Conservation (phyloP, 2,329 filamentous ascomycete species). For the Beauveria sp. region DNA sequence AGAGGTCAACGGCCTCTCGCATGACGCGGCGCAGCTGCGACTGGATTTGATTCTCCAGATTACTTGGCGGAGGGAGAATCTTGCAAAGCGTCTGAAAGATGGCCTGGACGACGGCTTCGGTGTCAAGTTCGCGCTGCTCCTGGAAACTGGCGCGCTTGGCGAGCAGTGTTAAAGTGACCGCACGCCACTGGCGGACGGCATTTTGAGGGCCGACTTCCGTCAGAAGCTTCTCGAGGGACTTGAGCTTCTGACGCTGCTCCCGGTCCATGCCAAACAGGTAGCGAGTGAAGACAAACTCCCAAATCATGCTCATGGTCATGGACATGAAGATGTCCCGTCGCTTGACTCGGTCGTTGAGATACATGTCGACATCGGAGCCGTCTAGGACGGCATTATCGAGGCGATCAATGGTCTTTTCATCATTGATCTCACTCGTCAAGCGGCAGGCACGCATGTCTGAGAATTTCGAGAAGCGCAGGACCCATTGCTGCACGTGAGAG, state of each 20-base stretch:
- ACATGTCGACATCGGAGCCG: slow-evolving; percentile 83
- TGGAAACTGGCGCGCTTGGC: slow-evolving; percentile 73
- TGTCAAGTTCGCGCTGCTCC: slow-evolving; percentile 78
- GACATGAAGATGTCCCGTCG: slow-evolving; percentile 97
- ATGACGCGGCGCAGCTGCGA: slow-evolving; percentile 83
- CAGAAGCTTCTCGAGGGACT: slow-evolving; percentile 86
- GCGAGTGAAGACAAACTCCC: slow-evolving; percentile 96
- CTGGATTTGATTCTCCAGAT: slow-evolving; percentile 73
- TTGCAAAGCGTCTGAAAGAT: slow-evolving; percentile 74
- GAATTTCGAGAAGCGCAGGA: slow-evolving; percentile 94
- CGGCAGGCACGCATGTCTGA: slow-evolving; percentile 87
- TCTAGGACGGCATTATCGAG: slow-evolving; percentile 93
- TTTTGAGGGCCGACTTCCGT: slow-evolving; percentile 77
- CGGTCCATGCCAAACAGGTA: slow-evolving; percentile 98
- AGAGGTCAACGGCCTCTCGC: slow-evolving; percentile 78
- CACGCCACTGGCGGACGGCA: slow-evolving; percentile 96
- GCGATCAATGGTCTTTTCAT: slow-evolving; percentile 88
- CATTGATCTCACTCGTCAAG: slow-evolving; percentile 72
- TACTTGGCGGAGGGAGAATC: slow-evolving; percentile 78
- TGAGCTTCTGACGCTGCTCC: slow-evolving; percentile 95
- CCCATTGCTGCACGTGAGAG: slow-evolving; percentile 95
- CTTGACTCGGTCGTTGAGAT: slow-evolving; percentile 79
- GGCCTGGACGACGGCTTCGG: slow-evolving; percentile 85
- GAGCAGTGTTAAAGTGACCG: slow-evolving; percentile 85
- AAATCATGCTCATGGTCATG: slow-evolving; percentile 98